Base-by-base conservation (phyloP, 169 alveolate genomes). In the Plasmodium knowlesi region DNA sequence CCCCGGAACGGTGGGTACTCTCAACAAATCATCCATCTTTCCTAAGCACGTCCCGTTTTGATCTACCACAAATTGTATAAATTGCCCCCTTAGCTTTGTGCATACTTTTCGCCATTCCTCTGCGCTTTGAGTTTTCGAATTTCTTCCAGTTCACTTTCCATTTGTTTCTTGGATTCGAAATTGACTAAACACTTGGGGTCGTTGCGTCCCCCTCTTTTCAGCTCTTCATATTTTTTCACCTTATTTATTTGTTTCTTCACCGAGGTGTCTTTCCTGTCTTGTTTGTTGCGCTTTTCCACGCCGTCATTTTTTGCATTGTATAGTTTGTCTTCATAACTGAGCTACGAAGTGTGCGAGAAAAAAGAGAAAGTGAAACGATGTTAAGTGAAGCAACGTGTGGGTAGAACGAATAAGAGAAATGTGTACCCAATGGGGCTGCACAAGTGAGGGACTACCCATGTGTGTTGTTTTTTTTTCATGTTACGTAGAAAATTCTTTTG, bases 261-360 rank as follows among this genome's bases (percentile, higher is more conserved):
- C 9, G 76, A n/a, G 25, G 78, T 37, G 34, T 28, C 50, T 78
- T 57, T 70, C 57, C 82, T 89, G 76, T 89, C 94, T 70, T 46
- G 88, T 25, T 79, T 79, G 73, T 78, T 89, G 53, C 94, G 41
- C 32, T 79, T 89, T n/a, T 79, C 89, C 53, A 89, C 90, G 43
- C 94, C 94, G 46, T 89, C 90, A 57, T 89, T 89, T 79, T 89
- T 89, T 32, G 32, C 82, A 53, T 8, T 89, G 89, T 89, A 89
- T 28, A 89, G 32, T 57, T 89, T 89, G 19, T 89, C 94, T 34
- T 39, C 74, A 72, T 89, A 89, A 41, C 90, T 89, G 22, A 89
- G 53, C 89, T 85, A 30, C 5, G 28, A 3, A 43, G 72, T 32
- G 57, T n/a, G 50, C 5, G 0, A 28, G 19, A n/a, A 67, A 22